phyloP scores from a whole-genome alignment of 306 rosid genomes.

The Quercus mongolica region DNA sequence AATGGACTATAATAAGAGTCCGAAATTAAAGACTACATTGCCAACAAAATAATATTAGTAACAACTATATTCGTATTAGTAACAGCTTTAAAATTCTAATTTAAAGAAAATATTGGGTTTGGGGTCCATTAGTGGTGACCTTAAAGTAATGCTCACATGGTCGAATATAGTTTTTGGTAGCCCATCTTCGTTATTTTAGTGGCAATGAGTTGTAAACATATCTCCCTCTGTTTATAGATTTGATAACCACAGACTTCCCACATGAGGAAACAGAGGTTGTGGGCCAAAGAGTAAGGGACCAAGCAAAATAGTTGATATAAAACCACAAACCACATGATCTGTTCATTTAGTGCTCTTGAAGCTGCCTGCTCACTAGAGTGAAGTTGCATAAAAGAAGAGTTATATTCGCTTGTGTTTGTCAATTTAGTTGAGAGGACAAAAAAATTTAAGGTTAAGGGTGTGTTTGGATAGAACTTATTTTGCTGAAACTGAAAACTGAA shows the following conservation, averaged over 20 bases:
- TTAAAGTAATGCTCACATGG: not conserved
- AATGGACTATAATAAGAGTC: no score
- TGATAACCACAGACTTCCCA: slow-evolving; percentile 15
- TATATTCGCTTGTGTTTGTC: not conserved
- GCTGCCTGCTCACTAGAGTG: not conserved
- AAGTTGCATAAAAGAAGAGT: not conserved
- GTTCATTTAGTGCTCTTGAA: slow-evolving; percentile 15
- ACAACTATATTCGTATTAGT: no score
- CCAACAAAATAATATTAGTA: no score
- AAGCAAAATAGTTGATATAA: not conserved
- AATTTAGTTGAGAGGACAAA: no score
- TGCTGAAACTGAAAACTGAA: no score
- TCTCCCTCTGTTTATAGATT: not conserved
- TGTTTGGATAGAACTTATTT: no score
- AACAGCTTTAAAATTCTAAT: no score
- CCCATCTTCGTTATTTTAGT: slow-evolving; percentile 9
- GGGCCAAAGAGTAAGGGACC: not conserved
- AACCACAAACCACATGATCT: slow-evolving; percentile 19
- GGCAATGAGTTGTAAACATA: slow-evolving; percentile 10
- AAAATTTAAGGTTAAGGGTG: no score
- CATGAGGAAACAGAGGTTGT: not conserved
- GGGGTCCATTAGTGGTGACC: not conserved
- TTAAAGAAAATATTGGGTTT: not conserved
- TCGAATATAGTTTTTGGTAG: not conserved
- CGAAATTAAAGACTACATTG: no score